These are phyloP conservation scores for Phylloboletellus chloephorus DNA, from an alignment of 1,284 basidiomycete species.

Conservation along the genomic window DNA sequence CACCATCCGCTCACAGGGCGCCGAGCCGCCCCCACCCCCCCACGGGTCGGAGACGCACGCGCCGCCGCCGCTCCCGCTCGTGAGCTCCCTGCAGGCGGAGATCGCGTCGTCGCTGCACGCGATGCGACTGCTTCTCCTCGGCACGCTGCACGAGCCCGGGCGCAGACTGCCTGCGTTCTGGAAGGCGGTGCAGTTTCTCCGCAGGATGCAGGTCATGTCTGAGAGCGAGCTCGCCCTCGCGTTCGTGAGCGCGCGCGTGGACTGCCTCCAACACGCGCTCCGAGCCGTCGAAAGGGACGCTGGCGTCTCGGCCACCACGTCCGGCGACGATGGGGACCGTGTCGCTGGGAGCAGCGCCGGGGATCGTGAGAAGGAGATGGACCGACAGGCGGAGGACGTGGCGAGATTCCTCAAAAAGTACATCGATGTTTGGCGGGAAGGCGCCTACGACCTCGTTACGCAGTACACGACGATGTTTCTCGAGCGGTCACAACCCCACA, in stretches of 20 bases:
- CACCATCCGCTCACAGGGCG: conserved; percentile 19
- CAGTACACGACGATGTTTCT: conserved; percentile 90
- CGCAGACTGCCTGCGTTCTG: conserved; percentile 83
- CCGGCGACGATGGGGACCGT: conserved; percentile 10
- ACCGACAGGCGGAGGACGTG: conserved; percentile 61
- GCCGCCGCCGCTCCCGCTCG: conserved; percentile 41
- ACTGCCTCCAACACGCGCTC: conserved; percentile 45
- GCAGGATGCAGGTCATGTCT: conserved; percentile 64
- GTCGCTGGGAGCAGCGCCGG: conserved; percentile 18
- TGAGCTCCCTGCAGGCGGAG: conserved; percentile 60
- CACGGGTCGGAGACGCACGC: conserved; percentile 18
- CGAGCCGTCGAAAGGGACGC: conserved; percentile 40
- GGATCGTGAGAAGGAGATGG: conserved; percentile 35
- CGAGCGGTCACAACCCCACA: conserved; percentile 42
- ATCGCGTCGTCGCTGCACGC: conserved; percentile 69
- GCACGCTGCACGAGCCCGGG: conserved; percentile 74
- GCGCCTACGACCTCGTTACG: conserved; percentile 85
- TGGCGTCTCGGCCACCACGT: conserved; percentile 22
- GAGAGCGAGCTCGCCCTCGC: conserved; percentile 64
- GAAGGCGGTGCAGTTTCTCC: conserved; percentile 81
- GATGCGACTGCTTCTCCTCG: conserved; percentile 75
- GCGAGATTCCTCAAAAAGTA: conserved; percentile 79
- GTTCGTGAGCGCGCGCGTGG: conserved; percentile 60
- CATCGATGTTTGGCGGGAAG: conserved; percentile 88
- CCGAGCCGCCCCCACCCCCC: conserved; percentile 15